These are phyloP conservation scores for Cicer chorassanicum DNA, from an alignment of 306 rosid genomes.

Conservation along the genomic window DNA sequence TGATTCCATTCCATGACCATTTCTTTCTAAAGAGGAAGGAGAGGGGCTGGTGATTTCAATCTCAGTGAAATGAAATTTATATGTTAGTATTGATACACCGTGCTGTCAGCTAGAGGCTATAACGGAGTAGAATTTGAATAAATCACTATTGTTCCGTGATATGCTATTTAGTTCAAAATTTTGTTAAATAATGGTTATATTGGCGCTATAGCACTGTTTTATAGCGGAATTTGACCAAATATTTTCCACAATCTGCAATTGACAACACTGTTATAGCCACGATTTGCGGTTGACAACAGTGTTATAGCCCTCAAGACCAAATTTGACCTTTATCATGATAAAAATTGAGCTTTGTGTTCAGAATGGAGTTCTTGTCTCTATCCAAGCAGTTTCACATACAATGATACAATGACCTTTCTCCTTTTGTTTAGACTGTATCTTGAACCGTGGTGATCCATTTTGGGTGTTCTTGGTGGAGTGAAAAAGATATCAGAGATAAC, in stretches of 20 bases:
- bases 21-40: neutral
- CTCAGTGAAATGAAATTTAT: neutral
- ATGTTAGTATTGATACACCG: neutral
- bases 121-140: no score
- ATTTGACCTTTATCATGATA: neutral
- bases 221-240: no score
- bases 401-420: neutral
- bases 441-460: neutral
- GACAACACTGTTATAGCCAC: no score
- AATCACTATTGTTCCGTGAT: no score
- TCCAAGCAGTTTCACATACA: neutral
- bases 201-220: no score
- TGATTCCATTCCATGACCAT: conserved; percentile 1
- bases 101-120: no score
- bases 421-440: neutral
- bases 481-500: neutral
- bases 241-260: no score
- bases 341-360: neutral
- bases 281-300: no score
- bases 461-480: conserved; percentile 4
- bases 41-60: neutral
- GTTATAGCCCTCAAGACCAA: neutral
- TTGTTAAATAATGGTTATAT: no score
- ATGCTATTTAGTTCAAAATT: no score
- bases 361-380: neutral